Percentiles rank a stretch among this genome's conserved stretches.
Conservation (phyloP, 257 asterid genomes). For the Przewalskia tangutica region DNA sequence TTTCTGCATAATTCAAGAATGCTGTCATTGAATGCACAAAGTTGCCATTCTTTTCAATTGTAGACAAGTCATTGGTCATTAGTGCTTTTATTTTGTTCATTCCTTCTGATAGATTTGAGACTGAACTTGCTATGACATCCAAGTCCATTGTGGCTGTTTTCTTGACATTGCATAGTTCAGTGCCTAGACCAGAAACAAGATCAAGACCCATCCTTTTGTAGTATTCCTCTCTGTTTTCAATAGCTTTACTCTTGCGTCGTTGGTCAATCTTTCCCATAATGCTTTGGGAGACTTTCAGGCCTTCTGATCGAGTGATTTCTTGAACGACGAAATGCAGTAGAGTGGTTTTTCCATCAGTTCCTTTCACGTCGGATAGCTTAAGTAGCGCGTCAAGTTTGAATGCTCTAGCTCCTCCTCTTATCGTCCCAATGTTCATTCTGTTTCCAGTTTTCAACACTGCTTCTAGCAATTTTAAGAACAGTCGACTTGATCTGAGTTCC, state of each 20-base stretch:
- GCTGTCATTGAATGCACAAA: slow-evolving; percentile 54
- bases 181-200: slow-evolving; percentile 61
- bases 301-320: slow-evolving; percentile 82
- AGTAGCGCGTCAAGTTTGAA: slow-evolving; percentile 93
- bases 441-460: slow-evolving; percentile 95
- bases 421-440: slow-evolving; percentile 88
- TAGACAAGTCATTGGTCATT: slow-evolving; percentile 27
- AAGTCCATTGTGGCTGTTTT: slow-evolving; percentile 82
- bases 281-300: slow-evolving; percentile 77
- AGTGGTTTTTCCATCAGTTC: slow-evolving; percentile 84
- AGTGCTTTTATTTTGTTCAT: slow-evolving; percentile 32
- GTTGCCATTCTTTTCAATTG: slow-evolving; percentile 37
- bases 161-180: slow-evolving; percentile 84
- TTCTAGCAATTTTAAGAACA: slow-evolving; percentile 78
- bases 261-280: slow-evolving; percentile 82
- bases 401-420: slow-evolving; percentile 89
- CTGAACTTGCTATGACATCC: slow-evolving; percentile 76
- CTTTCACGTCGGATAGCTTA: slow-evolving; percentile 85
- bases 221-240: slow-evolving; percentile 57
- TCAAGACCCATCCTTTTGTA: slow-evolving; percentile 82
- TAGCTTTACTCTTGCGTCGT: slow-evolving; percentile 21
- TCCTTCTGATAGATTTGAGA: slow-evolving; percentile 46
- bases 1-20: slow-evolving; percentile 50
- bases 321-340: slow-evolving; percentile 95
- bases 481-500: slow-evolving; percentile 87